These are phyloP conservation scores for Grosmannia huntii DNA, from an alignment of 2,329 filamentous ascomycete species.

Conservation along the genomic window DNA sequence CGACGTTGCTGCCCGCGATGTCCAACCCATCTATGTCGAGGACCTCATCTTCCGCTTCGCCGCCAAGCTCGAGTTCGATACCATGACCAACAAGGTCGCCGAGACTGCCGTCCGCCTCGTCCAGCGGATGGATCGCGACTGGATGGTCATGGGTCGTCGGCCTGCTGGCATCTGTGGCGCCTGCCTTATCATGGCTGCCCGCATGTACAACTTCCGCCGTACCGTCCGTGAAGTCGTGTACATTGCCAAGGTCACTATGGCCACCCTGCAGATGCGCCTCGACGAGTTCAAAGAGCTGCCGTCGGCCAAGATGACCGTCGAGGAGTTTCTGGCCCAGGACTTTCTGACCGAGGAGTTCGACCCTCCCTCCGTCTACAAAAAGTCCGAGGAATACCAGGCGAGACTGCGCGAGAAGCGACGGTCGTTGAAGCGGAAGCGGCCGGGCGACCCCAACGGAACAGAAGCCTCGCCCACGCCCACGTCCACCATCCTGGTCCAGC, in stretches of 20 bases:
- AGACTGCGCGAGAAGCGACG: conserved; percentile 35
- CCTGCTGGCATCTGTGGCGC: conserved; percentile 91
- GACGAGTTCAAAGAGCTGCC: conserved; percentile 85
- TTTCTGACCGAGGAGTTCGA: conserved; percentile 42
- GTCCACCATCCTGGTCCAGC: neutral
- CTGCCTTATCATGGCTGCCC: conserved; percentile 83
- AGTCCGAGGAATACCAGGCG: conserved; percentile 45
- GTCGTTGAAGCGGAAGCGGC: conserved; percentile 32
- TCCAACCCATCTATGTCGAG: conserved; percentile 67
- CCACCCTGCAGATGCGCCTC: conserved; percentile 82
- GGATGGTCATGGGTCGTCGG: conserved; percentile 90
- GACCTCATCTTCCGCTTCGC: conserved; percentile 87
- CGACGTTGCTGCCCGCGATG: conserved; percentile 38
- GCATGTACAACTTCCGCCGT: conserved; percentile 95
- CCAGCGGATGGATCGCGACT: conserved; percentile 87
- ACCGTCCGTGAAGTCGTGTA: conserved; percentile 94
- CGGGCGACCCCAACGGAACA: neutral
- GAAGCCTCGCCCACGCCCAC: neutral
- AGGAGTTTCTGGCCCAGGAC: conserved; percentile 62
- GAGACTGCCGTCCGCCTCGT: conserved; percentile 80
- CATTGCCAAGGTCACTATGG: conserved; percentile 89
- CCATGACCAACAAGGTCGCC: conserved; percentile 70
- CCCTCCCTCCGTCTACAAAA: conserved; percentile 69
- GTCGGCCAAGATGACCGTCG: conserved; percentile 72
- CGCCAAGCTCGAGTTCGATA: conserved; percentile 79